Evolutionary conservation across 2,329 filamentous ascomycete genomes (phyloP).

Genomic region (Neurospora sp.): DNA sequence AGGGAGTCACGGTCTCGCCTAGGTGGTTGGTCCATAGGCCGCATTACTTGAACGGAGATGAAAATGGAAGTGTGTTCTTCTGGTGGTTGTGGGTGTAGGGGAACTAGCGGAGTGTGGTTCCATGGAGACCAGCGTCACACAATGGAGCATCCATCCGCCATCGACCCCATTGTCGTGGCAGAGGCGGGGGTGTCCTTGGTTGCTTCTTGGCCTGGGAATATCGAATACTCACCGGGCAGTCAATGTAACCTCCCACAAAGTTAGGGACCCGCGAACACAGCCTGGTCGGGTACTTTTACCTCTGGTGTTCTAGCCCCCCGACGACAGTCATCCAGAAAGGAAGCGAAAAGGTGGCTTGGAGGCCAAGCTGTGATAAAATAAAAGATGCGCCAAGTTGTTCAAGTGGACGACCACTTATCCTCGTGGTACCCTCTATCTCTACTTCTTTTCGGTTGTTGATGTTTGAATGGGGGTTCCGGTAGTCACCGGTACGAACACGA

Average conservation of each 20-base stretch:
- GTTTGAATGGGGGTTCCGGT: background rate
- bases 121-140: background rate
- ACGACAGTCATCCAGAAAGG: background rate
- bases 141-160: background rate
- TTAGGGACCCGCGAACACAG: background rate
- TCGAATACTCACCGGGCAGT: background rate
- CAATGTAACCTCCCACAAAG: background rate
- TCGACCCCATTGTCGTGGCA: background rate
- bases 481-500: background rate
- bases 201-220: background rate
- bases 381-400: background rate
- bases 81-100: constrained; percentile 4
- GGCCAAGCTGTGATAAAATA: background rate
- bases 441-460: background rate
- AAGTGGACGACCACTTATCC: background rate
- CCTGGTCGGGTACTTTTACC: background rate
- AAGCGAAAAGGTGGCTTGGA: background rate
- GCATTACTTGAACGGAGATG: background rate
- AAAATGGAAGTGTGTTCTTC: background rate
- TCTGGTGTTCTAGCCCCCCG: background rate
- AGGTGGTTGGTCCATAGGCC: background rate
- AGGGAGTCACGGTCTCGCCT: background rate
- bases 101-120: constrained; percentile 6
- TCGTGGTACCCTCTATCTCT: background rate
- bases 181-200: constrained; percentile 1